Conservation (phyloP, 352 stramenopile genomes). For the Phytophthora syringae region DNA sequence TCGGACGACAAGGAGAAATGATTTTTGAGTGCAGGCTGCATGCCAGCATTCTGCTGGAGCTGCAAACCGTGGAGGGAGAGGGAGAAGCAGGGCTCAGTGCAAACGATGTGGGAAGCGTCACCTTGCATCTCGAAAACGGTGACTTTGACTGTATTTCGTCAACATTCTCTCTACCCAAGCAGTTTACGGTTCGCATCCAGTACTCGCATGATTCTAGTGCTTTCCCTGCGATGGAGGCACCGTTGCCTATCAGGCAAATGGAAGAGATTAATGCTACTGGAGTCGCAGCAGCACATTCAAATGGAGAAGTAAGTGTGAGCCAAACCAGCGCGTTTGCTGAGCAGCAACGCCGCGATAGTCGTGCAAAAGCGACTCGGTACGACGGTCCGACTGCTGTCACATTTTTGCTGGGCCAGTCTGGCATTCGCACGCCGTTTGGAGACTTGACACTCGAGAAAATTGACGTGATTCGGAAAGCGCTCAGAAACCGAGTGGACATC, state of each 20-base stretch:
- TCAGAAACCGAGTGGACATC: constrained; percentile 63
- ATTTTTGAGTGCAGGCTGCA: constrained; percentile 82
- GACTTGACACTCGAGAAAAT: constrained; percentile 87
- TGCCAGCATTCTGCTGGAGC: constrained; percentile 75
- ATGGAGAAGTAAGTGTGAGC: constrained; percentile 12
- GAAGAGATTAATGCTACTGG: constrained; percentile 21
- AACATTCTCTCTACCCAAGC: constrained; percentile 67
- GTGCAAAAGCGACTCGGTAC: constrained; percentile 67
- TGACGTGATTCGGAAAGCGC: constrained; percentile 70
- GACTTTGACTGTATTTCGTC: constrained; percentile 87
- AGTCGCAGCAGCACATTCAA: constrained; percentile 14
- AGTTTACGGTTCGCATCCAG: constrained; percentile 67
- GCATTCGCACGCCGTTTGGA: constrained; percentile 77
- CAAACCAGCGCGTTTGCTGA: constrained; percentile 31
- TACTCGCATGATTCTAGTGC: constrained; percentile 57
- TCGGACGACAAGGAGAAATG: constrained; percentile 81
- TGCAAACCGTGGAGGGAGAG: constrained; percentile 40
- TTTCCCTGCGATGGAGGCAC: constrained; percentile 47
- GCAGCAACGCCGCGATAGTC: constrained; percentile 25
- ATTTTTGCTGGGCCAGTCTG: constrained; percentile 74
- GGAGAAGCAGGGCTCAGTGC: constrained; percentile 21
- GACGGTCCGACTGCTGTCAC: constrained; percentile 70
- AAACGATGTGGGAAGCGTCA: constrained; percentile 51
- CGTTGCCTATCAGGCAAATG: constrained; percentile 35
- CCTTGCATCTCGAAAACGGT: constrained; percentile 63